These are phyloP conservation scores for Acer campestre DNA, from an alignment of 345 rosid genomes.

Conservation along the genomic window DNA sequence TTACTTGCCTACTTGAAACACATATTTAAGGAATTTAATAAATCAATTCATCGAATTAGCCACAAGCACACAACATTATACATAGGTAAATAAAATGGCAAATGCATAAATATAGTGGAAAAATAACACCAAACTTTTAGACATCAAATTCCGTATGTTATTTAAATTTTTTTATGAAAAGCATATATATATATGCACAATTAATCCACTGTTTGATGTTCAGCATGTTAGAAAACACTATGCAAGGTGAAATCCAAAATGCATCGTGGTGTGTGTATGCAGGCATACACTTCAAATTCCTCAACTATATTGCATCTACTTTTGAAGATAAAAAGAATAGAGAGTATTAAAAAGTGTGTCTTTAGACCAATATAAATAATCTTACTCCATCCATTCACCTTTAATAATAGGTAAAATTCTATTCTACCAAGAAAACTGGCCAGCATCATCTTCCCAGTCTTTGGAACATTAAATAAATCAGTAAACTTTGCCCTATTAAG, in stretches of 20 bases:
- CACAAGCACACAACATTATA: neutral
- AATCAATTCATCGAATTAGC: neutral
- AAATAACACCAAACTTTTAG: neutral
- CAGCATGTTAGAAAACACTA: neutral
- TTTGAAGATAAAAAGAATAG: neutral
- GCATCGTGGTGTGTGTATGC: neutral
- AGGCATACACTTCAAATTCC: neutral
- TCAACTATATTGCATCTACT: neutral
- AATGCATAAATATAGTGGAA: neutral
- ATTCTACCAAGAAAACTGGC: neutral
- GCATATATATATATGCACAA: neutral
- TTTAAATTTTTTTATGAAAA: neutral
- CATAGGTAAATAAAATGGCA: neutral
- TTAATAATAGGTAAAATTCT: neutral
- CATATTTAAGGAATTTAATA: neutral
- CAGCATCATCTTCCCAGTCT: neutral
- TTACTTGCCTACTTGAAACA: neutral
- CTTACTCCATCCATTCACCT: neutral
- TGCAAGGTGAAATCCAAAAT: neutral
- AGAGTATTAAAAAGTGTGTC: neutral
- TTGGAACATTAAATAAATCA: neutral
- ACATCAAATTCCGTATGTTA: neutral
- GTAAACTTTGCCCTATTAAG: neutral
- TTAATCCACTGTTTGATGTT: neutral
- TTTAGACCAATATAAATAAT: neutral